Evolutionary conservation across 148 eudicot species (phyloP).

Genomic region (Amaranthus hypochondriacus): DNA sequence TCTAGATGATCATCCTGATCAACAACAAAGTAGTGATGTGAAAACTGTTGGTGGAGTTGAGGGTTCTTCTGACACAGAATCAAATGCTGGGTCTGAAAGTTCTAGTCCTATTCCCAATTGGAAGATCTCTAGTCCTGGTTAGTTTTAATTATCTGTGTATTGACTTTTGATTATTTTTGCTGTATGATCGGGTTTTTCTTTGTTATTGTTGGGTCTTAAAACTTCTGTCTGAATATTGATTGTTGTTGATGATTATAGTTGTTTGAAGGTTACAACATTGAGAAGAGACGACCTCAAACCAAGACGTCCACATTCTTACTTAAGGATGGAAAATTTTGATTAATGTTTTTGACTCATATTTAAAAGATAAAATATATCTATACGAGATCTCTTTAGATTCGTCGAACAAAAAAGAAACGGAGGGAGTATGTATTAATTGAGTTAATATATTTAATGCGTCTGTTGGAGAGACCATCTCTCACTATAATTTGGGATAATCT

Average conservation of each 20-base stretch:
- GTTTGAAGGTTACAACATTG: too few relatives aligned
- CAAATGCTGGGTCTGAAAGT: constrained; percentile 33
- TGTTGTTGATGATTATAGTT: not conserved
- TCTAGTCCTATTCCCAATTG: constrained; percentile 55
- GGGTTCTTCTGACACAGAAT: constrained; percentile 22
- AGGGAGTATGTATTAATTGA: too few relatives aligned
- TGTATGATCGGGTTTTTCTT: not conserved
- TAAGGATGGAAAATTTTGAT: too few relatives aligned
- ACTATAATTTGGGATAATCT: too few relatives aligned
- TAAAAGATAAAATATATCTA: too few relatives aligned
- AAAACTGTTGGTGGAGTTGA: not conserved
- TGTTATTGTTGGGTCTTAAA: not conserved
- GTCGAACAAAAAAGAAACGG: too few relatives aligned
- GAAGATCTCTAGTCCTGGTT: constrained; percentile 84
- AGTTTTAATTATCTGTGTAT: constrained; percentile 14
- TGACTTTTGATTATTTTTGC: not conserved
- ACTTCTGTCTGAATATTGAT: not conserved
- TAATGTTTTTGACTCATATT: too few relatives aligned
- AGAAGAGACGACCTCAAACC: too few relatives aligned
- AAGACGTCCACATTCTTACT: too few relatives aligned
- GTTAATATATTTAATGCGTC: too few relatives aligned
- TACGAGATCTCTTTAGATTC: too few relatives aligned
- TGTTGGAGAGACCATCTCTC: too few relatives aligned
- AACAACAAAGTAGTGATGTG: not conserved
- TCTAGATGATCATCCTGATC: constrained; percentile 44